Evolutionary conservation across 2,329 filamentous ascomycete species (phyloP), one percentile per base, ranked within the genome.

Genomic region (Diaporthe vaccinii): DNA sequence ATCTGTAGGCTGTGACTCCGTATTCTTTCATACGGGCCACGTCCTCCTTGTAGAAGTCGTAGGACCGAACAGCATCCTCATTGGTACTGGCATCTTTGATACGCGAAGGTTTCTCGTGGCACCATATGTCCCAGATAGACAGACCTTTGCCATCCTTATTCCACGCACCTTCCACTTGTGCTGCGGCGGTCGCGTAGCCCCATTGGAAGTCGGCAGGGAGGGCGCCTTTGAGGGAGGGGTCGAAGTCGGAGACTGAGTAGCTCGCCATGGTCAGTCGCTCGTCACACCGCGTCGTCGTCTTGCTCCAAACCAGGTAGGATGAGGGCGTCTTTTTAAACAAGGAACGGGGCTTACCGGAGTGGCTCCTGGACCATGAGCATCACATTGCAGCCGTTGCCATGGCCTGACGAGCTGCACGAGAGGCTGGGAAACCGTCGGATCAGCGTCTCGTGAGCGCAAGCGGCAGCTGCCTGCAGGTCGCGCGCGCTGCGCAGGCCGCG

Each of bases 1-100:
- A 93, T 34, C 91, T 89, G 80, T 93, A 93, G 4, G 88, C 89
- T 75, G 87, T 87, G 22, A 90, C 90, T 72, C 90, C 88, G 71
- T 89, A 89, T 72, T 87, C 82, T 80, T 91, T 92, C 79, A 93
- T 84, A 44, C 92, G 85, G 3, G 86, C 89, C 76, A 92, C 90
- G 78, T 93, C 91, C 74, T 89, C 84, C 74, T 83, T 82, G 78
- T 84, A 86, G 2, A 85, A 77, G 55, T 86, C 82, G 76, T 86
- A 86, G 39, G 83, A 84, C 8, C 81, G 79, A 28, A 80, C 81
- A 0, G 84, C 82, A 51, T 86, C 84, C n/a, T 85, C 83, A 7
- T 82, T 82, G 10, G 82, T 84, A 76, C 84, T 85, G 14, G 79
- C 79, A 55, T 86, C 84, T 46, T 84, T 83, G 28, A 86, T 82